phyloP scores from a whole-genome alignment of 1,139 yeast species.

The Diutina mesorugosa region DNA sequence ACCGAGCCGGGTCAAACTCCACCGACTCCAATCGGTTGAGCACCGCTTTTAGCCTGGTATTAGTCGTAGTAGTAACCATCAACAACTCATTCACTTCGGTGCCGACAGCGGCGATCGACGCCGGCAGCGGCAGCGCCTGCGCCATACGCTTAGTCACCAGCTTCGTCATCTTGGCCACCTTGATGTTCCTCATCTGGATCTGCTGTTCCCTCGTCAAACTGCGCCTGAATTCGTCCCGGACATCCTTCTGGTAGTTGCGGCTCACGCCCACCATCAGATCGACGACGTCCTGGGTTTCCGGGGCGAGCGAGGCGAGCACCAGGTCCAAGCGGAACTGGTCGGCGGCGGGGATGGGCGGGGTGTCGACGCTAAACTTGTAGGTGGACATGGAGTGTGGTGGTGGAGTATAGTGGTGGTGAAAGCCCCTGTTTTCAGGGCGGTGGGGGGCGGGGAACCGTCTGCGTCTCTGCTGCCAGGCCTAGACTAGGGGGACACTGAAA shows the following conservation, averaged over 20 bases:
- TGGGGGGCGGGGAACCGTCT: no score
- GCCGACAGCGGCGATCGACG: not conserved
- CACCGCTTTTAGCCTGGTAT: not conserved
- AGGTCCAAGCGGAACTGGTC: constrained; percentile 26
- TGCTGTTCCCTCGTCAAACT: constrained; percentile 24
- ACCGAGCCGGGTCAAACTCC: not conserved
- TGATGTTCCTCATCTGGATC: constrained; percentile 23
- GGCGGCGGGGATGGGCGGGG: constrained; percentile 17
- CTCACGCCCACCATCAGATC: constrained; percentile 21
- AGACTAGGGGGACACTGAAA: not conserved
- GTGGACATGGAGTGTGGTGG: not conserved
- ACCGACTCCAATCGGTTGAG: not conserved
- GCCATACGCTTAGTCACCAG: constrained; percentile 12
- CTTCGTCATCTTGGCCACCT: constrained; percentile 17
- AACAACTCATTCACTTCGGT: not conserved
- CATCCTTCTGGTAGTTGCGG: constrained; percentile 25
- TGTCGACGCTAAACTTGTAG: not conserved
- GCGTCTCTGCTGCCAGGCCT: not conserved
- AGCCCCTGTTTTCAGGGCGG: not conserved
- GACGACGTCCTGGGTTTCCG: constrained; percentile 20
- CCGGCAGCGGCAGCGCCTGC: constrained; percentile 4
- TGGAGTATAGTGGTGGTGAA: not conserved
- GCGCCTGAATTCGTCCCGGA: constrained; percentile 22
- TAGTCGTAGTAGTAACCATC: not conserved
- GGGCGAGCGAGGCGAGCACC: constrained; percentile 19